phyloP scores from a whole-genome alignment of 2,329 filamentous ascomycete species.

The Zalaria sp. region DNA sequence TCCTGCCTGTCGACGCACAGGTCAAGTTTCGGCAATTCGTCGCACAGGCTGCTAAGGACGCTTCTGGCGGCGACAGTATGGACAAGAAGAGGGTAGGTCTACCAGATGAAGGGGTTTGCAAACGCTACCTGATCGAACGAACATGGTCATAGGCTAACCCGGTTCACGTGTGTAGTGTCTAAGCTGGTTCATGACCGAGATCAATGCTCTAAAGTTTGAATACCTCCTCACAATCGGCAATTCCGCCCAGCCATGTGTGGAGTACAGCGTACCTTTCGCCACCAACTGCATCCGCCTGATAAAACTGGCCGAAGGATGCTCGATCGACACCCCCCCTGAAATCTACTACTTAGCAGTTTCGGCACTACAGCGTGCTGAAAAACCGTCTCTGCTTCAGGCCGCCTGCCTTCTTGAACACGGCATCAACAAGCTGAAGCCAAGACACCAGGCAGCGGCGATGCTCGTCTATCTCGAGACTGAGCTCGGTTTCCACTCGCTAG shows the following conservation, averaged over 20 bases:
- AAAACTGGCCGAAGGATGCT: conserved; percentile 12
- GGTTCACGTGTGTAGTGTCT: neutral
- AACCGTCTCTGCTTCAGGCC: conserved; percentile 14
- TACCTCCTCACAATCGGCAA: conserved; percentile 9
- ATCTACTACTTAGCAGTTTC: conserved; percentile 19
- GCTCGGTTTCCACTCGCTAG: conserved; percentile 17
- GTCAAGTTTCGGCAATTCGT: neutral
- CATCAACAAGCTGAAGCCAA: conserved; percentile 10
- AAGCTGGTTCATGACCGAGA: conserved; percentile 11
- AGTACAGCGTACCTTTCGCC: conserved; percentile 11
- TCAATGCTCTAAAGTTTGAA: conserved; percentile 11
- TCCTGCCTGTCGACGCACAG: conserved; percentile 1
- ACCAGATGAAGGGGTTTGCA: neutral
- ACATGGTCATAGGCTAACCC: neutral
- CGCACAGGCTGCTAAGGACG: neutral
- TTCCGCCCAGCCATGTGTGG: conserved; percentile 1
- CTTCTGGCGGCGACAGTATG: neutral
- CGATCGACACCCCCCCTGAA: neutral
- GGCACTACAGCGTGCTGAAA: conserved; percentile 12
- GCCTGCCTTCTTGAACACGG: conserved; percentile 15
- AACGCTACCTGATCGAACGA: neutral
- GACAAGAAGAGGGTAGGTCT: neutral
- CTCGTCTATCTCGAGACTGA: conserved; percentile 20
- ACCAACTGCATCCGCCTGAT: conserved; percentile 13
- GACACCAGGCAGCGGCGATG: conserved; percentile 18